These are phyloP conservation scores for Kalmusia sp. DNA, from an alignment of 2,329 filamentous ascomycete species.

Conservation along the genomic window DNA sequence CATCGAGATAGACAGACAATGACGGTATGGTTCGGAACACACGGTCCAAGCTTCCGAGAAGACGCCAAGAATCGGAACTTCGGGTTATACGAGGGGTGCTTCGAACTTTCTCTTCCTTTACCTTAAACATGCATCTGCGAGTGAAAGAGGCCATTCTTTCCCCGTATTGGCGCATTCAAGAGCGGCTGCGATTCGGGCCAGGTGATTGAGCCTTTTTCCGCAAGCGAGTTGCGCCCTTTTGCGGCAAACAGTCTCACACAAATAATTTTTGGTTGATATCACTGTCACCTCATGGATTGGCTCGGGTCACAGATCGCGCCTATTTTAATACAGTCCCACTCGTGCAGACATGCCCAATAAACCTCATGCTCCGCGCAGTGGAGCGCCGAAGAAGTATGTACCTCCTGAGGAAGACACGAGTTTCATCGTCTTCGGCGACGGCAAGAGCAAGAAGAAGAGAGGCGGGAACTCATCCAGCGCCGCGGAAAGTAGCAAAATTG, in stretches of 20 bases:
- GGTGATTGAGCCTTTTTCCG: slow-evolving; percentile 21
- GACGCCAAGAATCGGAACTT: slow-evolving; percentile 11
- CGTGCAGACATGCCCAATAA: slow-evolving; percentile 55
- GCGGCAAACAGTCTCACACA: slow-evolving; percentile 14
- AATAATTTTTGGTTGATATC: slow-evolving; percentile 3
- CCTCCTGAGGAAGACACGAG: slow-evolving; percentile 56
- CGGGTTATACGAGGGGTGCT: slow-evolving; percentile 4
- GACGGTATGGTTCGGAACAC: slow-evolving; percentile 11
- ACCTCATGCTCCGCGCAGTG: slow-evolving; percentile 54
- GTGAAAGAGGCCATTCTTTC: neutral
- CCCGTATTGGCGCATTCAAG: neutral
- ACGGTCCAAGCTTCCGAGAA: slow-evolving; percentile 18
- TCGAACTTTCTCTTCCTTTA: neutral
- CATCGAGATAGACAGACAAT: too few relatives aligned
- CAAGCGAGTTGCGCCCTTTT: slow-evolving; percentile 24
- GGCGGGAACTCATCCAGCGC: slow-evolving; percentile 23
- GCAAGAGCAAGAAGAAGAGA: slow-evolving; percentile 52
- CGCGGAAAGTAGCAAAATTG: slow-evolving; percentile 36
- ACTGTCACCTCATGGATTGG: slow-evolving; percentile 1
- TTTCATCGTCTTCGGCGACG: slow-evolving; percentile 57
- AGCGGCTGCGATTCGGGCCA: neutral
- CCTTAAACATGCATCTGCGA: neutral
- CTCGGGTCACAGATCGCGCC: neutral
- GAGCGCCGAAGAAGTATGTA: slow-evolving; percentile 49
- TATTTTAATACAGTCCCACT: neutral